Conservation (phyloP, 2,329 filamentous ascomycete genomes). For the Talaromyces verruculosus region DNA sequence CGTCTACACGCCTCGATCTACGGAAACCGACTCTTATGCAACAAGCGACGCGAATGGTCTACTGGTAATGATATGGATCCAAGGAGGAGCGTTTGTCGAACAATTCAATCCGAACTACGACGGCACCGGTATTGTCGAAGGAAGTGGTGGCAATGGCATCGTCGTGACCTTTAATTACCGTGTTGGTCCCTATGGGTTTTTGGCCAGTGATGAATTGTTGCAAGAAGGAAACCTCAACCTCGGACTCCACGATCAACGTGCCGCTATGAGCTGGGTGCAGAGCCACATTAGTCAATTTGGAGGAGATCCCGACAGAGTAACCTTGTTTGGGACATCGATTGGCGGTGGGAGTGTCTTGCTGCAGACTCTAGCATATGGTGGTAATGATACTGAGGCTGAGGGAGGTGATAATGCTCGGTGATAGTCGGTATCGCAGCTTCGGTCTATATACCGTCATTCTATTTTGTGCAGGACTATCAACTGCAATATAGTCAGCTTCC, state of each 20-base stretch:
- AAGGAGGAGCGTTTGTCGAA: neutral
- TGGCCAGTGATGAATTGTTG: neutral
- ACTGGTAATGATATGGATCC: neutral
- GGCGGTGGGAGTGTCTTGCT: neutral
- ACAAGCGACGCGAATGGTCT: neutral
- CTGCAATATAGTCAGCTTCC: neutral
- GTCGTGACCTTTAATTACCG: neutral
- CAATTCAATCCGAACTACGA: neutral
- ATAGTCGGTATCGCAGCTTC: neutral
- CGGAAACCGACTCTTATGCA: neutral
- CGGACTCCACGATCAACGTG: neutral
- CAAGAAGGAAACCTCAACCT: neutral
- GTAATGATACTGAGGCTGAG: neutral
- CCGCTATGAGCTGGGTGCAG: neutral
- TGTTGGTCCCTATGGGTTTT: neutral
- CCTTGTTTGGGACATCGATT: neutral
- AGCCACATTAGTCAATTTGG: neutral
- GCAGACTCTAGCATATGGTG: neutral
- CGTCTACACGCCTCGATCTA: neutral
- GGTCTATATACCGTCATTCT: neutral
- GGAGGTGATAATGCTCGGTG: too few relatives aligned
- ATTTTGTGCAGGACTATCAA: neutral
- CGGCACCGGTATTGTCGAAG: neutral
- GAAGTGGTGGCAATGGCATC: neutral
- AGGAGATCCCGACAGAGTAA: neutral